phyloP scores from a whole-genome alignment of 179 eudicot species.

The Dionaea muscipula region DNA sequence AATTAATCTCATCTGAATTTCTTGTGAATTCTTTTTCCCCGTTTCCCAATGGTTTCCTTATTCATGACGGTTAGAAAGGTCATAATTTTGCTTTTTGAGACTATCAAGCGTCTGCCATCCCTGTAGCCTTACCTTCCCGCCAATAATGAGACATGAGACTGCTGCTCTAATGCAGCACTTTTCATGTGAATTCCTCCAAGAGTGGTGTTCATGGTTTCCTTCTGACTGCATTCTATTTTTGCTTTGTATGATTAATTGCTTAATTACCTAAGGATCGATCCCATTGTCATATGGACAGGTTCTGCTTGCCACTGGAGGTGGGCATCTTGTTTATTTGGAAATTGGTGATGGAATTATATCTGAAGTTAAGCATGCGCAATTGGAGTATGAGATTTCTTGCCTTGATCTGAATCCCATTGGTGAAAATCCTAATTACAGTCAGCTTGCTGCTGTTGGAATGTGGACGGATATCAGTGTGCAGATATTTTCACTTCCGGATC shows the following conservation, averaged over 20 bases:
- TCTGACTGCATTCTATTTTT: neutral
- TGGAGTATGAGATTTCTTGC: slow-evolving; percentile 88
- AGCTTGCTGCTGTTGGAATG: slow-evolving; percentile 99
- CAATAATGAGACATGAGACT: too few relatives aligned
- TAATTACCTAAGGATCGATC: neutral
- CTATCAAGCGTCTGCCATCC: too few relatives aligned
- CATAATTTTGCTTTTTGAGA: too few relatives aligned
- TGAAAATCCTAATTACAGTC: slow-evolving; percentile 59
- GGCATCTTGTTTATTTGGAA: slow-evolving; percentile 85
- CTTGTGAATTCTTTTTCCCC: too few relatives aligned
- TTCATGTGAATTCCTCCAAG: too few relatives aligned
- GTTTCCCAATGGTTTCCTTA: too few relatives aligned
- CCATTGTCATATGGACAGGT: slow-evolving; percentile 36
- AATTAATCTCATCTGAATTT: too few relatives aligned
- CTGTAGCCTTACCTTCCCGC: too few relatives aligned
- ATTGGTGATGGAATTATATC: slow-evolving; percentile 73
- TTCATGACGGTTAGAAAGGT: too few relatives aligned
- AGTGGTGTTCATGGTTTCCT: too few relatives aligned
- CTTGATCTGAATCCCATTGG: slow-evolving; percentile 94
- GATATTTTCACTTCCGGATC: slow-evolving; percentile 82
- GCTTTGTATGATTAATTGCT: neutral
- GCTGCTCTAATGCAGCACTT: too few relatives aligned
- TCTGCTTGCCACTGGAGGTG: slow-evolving; percentile 87
- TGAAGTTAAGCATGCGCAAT: slow-evolving; percentile 61
- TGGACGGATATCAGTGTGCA: slow-evolving; percentile 96